Evolutionary conservation across 2,329 filamentous ascomycete genomes (phyloP).

Genomic region (Cercospora sesami): DNA sequence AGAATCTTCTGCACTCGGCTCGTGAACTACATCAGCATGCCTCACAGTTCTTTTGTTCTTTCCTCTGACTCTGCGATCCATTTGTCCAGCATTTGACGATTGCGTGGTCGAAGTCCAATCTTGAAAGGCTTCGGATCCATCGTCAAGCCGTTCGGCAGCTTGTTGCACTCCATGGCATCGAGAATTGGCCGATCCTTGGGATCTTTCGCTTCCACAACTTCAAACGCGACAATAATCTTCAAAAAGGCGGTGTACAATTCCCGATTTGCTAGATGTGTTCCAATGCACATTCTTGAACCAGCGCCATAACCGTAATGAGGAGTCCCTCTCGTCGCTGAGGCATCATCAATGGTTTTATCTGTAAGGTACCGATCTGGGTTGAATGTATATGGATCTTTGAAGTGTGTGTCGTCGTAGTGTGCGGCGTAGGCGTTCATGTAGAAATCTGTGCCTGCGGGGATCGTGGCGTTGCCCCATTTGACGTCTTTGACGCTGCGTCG

Average conservation of each 20-base stretch:
- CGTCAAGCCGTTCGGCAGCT: conserved; percentile 50
- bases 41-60: conserved; percentile 38
- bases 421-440: conserved; percentile 79
- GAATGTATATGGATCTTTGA: conserved; percentile 63
- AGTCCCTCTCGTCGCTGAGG: conserved; percentile 43
- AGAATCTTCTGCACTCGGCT: not conserved
- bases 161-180: conserved; percentile 50
- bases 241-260: conserved; percentile 51
- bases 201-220: conserved; percentile 46
- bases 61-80: conserved; percentile 53
- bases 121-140: conserved; percentile 55
- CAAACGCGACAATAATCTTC: conserved; percentile 50
- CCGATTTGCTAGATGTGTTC: conserved; percentile 43
- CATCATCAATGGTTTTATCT: conserved; percentile 48
- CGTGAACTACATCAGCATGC: not conserved
- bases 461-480: conserved; percentile 63
- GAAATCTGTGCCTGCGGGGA: conserved; percentile 75
- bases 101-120: conserved; percentile 49
- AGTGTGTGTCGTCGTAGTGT: conserved; percentile 69
- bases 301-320: conserved; percentile 53
- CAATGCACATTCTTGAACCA: conserved; percentile 45
- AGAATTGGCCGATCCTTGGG: conserved; percentile 45
- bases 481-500: conserved; percentile 72
- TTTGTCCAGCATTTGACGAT: conserved; percentile 44
- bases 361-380: conserved; percentile 69